Conservation (phyloP, 208 protist species). For the Sergeia podlipaevii region DNA sequence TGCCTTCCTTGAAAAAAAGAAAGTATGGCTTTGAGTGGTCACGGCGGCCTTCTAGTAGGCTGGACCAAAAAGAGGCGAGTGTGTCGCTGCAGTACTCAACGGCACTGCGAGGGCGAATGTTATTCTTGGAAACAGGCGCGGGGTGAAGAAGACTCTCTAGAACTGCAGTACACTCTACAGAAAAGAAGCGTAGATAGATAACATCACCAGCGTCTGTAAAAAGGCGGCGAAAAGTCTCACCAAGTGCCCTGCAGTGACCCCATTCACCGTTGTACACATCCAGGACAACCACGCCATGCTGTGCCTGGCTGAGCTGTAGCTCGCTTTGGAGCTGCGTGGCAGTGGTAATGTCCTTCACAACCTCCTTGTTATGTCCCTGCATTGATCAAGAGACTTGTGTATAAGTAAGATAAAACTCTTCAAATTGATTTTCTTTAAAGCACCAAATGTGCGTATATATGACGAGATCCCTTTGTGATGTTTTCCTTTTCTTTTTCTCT, state of each 20-base stretch:
- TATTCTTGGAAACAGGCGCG: slow-evolving; percentile 17
- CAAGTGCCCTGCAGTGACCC: slow-evolving; percentile 81
- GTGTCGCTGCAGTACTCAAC: slow-evolving; percentile 62
- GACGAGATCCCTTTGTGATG: no score
- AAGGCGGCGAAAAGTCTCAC: slow-evolving; percentile 82
- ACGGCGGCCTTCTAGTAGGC: slow-evolving; percentile 48
- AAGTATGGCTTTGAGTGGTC: slow-evolving; percentile 87
- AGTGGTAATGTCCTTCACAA: slow-evolving; percentile 74
- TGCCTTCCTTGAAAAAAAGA: slow-evolving; percentile 87
- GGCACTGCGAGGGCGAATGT: slow-evolving; percentile 17
- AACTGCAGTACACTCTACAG: slow-evolving; percentile 81
- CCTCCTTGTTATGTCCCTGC: slow-evolving; percentile 52
- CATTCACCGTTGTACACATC: slow-evolving; percentile 89
- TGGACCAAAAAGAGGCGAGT: slow-evolving; percentile 47
- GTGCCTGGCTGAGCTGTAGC: slow-evolving; percentile 70
- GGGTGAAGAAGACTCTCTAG: slow-evolving; percentile 57
- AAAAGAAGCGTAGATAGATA: slow-evolving; percentile 80
- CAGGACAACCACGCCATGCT: slow-evolving; percentile 81
- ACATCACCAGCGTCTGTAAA: slow-evolving; percentile 75
- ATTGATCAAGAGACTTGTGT: slow-evolving; percentile 1
- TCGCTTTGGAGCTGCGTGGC: slow-evolving; percentile 72
- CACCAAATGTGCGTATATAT: no score
- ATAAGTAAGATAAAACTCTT: background rate
- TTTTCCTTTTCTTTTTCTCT: no score
- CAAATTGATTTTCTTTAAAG: no score